These are phyloP conservation scores for Penicillium paxilli DNA, from an alignment of 495 filamentous ascomycete species.

Conservation along the genomic window DNA sequence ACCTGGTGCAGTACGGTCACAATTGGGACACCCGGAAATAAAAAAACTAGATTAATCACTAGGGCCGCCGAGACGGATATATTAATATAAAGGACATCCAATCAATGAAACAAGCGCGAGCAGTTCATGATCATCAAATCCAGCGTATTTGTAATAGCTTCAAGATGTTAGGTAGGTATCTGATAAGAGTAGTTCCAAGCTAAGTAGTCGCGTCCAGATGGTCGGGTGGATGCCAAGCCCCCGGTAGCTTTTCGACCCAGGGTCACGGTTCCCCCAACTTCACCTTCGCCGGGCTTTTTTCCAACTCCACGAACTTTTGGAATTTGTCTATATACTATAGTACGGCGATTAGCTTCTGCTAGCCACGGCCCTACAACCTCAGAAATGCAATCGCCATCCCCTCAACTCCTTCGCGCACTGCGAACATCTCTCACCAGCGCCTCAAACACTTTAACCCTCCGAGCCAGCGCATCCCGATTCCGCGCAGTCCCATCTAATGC, in stretches of 20 bases:
- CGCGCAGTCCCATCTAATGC: constrained; percentile 7
- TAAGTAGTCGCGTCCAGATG: too few species aligned
- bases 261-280: not conserved
- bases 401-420: constrained; percentile 46
- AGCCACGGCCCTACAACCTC: too few species aligned
- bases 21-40: constrained; percentile 25
- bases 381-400: constrained; percentile 43
- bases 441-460: constrained; percentile 12
- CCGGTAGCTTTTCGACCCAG: not conserved
- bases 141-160: too few species aligned
- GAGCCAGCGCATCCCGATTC: constrained; percentile 15
- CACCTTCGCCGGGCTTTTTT: not conserved
- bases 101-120: not conserved
- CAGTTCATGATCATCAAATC: not conserved
- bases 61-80: constrained; percentile 20
- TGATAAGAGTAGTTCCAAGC: too few species aligned
- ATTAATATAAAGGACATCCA: constrained; percentile 21
- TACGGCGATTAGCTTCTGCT: too few species aligned
- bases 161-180: not conserved
- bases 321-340: too few species aligned
- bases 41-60: constrained; percentile 33
- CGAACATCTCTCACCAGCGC: constrained; percentile 32
- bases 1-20: constrained; percentile 18
- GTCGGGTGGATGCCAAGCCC: not conserved
- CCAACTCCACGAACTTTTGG: too few species aligned